These are phyloP conservation scores for Lactarius hatsudake DNA, from an alignment of 768 basidiomycete species.

Conservation along the genomic window DNA sequence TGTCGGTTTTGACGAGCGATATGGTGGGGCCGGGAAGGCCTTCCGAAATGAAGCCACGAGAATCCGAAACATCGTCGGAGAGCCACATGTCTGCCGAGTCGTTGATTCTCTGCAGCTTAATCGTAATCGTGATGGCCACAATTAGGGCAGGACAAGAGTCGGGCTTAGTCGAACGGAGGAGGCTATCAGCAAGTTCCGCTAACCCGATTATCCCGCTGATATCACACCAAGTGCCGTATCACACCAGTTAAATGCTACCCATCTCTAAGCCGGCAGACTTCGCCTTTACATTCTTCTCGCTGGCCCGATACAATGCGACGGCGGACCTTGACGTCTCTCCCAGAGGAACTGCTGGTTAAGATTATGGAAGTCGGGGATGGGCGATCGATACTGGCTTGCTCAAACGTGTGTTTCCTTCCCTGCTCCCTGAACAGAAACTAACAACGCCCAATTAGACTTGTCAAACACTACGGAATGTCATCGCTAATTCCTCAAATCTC, in stretches of 20 bases:
- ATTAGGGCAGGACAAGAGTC: not conserved
- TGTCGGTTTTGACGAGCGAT: too few species aligned
- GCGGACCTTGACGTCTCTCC: not conserved
- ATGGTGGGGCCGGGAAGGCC: not conserved
- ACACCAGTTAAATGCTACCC: not conserved
- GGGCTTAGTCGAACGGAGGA: not conserved
- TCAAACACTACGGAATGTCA: not conserved
- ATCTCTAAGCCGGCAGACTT: not conserved
- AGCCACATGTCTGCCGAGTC: not conserved
- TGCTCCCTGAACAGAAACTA: not conserved
- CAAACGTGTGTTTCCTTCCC: not conserved
- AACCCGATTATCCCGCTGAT: not conserved
- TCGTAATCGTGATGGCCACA: not conserved
- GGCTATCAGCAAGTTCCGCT: not conserved
- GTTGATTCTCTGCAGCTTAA: not conserved
- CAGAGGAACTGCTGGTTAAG: not conserved
- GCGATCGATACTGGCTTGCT: not conserved
- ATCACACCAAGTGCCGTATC: not conserved
- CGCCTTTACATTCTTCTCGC: not conserved
- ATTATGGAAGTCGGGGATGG: not conserved
- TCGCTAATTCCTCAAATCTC: not conserved
- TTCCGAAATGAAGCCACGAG: not conserved
- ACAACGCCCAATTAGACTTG: not conserved
- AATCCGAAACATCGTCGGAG: not conserved
- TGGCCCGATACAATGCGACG: not conserved